phyloP scores from a whole-genome alignment of 2,329 filamentous ascomycete species.

The Juglanconis oblonga region DNA sequence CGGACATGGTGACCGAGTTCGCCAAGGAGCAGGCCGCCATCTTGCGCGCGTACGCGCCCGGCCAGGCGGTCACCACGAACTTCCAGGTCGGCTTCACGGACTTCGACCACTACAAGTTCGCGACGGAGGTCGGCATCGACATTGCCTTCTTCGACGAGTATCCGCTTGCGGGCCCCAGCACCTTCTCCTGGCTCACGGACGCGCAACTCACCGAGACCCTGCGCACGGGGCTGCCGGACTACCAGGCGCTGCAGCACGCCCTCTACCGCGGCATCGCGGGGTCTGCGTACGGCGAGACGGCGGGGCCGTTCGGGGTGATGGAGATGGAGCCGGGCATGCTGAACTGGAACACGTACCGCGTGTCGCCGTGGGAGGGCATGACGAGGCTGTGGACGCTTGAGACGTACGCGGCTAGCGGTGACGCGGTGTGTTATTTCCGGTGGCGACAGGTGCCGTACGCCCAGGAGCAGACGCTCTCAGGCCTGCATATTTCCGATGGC shows the following conservation, averaged over 20 bases:
- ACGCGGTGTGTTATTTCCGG: slow-evolving; percentile 23
- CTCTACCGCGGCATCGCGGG: slow-evolving; percentile 22
- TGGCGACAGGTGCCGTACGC: slow-evolving; percentile 24
- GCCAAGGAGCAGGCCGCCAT: slow-evolving; percentile 23
- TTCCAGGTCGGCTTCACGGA: slow-evolving; percentile 21
- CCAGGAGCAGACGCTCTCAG: slow-evolving; percentile 24
- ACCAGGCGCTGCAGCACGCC: slow-evolving; percentile 21
- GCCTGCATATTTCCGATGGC: slow-evolving; percentile 21
- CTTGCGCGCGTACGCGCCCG: slow-evolving; percentile 19
- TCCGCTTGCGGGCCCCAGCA: slow-evolving; percentile 16
- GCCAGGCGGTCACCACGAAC: slow-evolving; percentile 22
- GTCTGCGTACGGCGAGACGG: slow-evolving; percentile 18
- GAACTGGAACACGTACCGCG: slow-evolving; percentile 23
- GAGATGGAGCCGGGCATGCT: slow-evolving; percentile 25
- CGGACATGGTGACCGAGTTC: slow-evolving; percentile 24
- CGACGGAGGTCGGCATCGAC: slow-evolving; percentile 22
- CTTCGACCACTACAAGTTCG: slow-evolving; percentile 23
- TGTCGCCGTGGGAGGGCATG: slow-evolving; percentile 21
- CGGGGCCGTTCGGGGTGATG: slow-evolving; percentile 23
- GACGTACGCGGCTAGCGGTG: slow-evolving; percentile 21
- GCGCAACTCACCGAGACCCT: slow-evolving; percentile 19
- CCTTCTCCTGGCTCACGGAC: slow-evolving; percentile 19
- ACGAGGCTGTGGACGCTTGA: slow-evolving; percentile 24
- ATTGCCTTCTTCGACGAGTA: slow-evolving; percentile 23
- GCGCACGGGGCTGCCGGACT: slow-evolving; percentile 22